A percentile compares a stretch with the other conserved stretches of the same genome.
phyloP scores from a whole-genome alignment of 2,329 filamentous ascomycete species.

The Sclerotinia glacialis region DNA sequence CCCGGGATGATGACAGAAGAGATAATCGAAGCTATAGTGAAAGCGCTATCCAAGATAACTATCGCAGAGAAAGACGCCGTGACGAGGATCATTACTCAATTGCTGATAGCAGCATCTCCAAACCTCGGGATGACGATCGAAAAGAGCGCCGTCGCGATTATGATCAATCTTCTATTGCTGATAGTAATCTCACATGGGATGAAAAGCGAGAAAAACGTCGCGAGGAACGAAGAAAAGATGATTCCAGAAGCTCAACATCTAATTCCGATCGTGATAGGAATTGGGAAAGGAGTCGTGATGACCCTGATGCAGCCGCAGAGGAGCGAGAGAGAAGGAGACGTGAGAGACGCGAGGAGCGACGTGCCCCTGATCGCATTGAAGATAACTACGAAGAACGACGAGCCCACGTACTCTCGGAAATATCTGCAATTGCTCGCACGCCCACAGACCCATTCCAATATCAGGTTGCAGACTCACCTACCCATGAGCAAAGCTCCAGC shows the following conservation, averaged over 20 bases:
- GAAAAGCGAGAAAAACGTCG: conserved; percentile 25
- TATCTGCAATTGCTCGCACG: conserved; percentile 25
- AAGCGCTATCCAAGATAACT: conserved; percentile 22
- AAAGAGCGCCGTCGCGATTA: conserved; percentile 21
- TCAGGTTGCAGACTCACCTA: conserved; percentile 53
- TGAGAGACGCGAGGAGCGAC: conserved; percentile 39
- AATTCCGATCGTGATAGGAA: conserved; percentile 31
- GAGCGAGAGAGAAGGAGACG: conserved; percentile 37
- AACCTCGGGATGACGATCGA: conserved; percentile 32
- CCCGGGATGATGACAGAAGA: conserved; percentile 29
- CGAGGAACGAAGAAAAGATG: conserved; percentile 30
- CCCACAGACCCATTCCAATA: conserved; percentile 55
- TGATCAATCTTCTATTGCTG: conserved; percentile 20
- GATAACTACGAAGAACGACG: conserved; percentile 28
- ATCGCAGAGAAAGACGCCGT: conserved; percentile 29
- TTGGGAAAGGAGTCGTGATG: conserved; percentile 35
- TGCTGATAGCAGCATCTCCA: conserved; percentile 31
- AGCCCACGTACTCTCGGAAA: conserved; percentile 37
- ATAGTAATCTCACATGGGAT: conserved; percentile 22
- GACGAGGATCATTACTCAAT: conserved; percentile 32
- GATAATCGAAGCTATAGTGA: conserved; percentile 25
- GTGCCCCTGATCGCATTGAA: conserved; percentile 27
- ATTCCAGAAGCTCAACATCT: conserved; percentile 26
- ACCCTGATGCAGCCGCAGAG: conserved; percentile 35
- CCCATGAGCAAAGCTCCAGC: conserved; percentile 35